Base-by-base conservation (phyloP, 495 filamentous ascomycete genomes). In the Penicillium ucsense region DNA sequence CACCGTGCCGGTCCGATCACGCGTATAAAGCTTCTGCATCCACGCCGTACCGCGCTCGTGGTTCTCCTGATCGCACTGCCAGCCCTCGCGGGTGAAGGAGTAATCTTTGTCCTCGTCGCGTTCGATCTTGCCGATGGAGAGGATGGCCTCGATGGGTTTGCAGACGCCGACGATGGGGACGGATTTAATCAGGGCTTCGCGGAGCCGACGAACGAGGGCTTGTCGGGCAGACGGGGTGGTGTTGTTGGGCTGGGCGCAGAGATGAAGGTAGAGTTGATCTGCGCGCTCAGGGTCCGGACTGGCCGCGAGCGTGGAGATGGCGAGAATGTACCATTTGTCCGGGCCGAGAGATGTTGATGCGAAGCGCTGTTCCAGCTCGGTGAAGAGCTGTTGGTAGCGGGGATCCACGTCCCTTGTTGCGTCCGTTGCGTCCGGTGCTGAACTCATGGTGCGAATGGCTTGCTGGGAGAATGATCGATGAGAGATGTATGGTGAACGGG, bases 311-410 rank as follows among this genome's bases (percentile, higher is more conserved):
- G 71, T 68, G n/a, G 73, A 46, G 4, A 65, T 59, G 5, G 72
- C 73, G 4, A 79, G 63, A 29, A 83, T 67, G 46, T 79, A 76
- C 78, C 79, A 83, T 64, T 74, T 73, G 35, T 79, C 74, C 30
- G 51, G 51, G 30, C 75, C 74, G 9, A 79, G 56, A 11, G 55
- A 64, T 29, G 68, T 68, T 1, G 63, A 55, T 31, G 73, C 68
- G 54, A 81, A 79, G 44, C 67, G 68, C 43, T 71, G 47, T 55
- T 81, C 73, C 3, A 81, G 61, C 31, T 61, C 57, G 38, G 71
- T 51, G 66, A 83, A 79, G 33, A 83, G 63, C 36, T 57, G 28
- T 32, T 46, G 35, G 55, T 58, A 67, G 55, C 51, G 54, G 56
- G 66, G 64, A 10, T 64, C 45, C 10, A 66, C 43, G 45, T 51